phyloP scores from a whole-genome alignment of 805 yeast species.

The Clavispora carvajalis region DNA sequence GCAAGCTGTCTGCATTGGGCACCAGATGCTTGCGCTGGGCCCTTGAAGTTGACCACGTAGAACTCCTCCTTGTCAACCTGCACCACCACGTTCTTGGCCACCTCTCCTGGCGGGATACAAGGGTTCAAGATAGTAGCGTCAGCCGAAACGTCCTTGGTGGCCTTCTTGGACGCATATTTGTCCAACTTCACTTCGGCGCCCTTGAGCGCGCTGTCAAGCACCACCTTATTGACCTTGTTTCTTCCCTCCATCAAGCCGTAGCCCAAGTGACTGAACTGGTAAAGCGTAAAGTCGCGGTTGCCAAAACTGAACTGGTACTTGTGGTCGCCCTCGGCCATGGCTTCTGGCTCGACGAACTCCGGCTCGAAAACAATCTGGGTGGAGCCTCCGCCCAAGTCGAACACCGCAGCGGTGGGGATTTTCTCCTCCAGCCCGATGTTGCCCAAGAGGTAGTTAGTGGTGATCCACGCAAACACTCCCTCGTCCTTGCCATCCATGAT shows the following conservation, averaged over 20 bases:
- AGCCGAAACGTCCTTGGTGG: conserved; percentile 36
- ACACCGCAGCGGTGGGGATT: conserved; percentile 89
- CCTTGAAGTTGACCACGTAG: conserved; percentile 57
- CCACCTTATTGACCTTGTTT: conserved; percentile 64
- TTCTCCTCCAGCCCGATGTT: conserved; percentile 81
- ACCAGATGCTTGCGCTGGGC: conserved; percentile 59
- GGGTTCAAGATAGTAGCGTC: conserved; percentile 60
- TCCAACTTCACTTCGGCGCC: conserved; percentile 15
- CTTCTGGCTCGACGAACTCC: conserved; percentile 49
- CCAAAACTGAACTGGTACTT: conserved; percentile 79
- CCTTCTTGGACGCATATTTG: conserved; percentile 23
- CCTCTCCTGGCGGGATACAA: conserved; percentile 77
- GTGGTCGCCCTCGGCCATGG: conserved; percentile 83
- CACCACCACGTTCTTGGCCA: conserved; percentile 57
- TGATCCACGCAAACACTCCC: conserved; percentile 98
- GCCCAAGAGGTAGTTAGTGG: conserved; percentile 88
- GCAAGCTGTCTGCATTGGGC: conserved; percentile 85
- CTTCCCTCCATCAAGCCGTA: conserved; percentile 95
- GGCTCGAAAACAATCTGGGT: conserved; percentile 99
- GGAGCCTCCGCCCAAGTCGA: conserved; percentile 97
- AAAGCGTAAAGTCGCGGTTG: conserved; percentile 69
- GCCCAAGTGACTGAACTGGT: conserved; percentile 93
- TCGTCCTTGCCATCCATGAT: conserved; percentile 97
- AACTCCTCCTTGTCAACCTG: conserved; percentile 40
- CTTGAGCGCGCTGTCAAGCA: conserved; percentile 50